Conservation (phyloP, 1,284 basidiomycete species). For the Ceratobasidium papillatum region DNA sequence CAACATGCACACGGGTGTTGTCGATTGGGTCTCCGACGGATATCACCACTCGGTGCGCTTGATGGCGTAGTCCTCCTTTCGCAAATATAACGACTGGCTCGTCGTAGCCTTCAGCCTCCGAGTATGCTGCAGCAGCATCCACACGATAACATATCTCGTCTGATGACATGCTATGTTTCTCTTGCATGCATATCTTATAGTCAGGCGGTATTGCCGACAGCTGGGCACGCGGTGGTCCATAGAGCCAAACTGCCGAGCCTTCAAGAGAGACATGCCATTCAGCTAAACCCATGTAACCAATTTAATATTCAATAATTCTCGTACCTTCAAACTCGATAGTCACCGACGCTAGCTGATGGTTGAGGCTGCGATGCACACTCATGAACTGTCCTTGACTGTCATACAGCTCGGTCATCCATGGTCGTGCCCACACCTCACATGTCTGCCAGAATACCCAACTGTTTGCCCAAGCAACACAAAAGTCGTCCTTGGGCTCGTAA, state of each 20-base stretch:
- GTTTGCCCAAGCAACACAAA: slow-evolving; percentile 1
- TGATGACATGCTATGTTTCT: neutral
- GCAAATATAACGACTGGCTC: slow-evolving; percentile 20
- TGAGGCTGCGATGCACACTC: slow-evolving; percentile 8
- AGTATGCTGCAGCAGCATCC: neutral
- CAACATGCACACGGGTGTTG: neutral
- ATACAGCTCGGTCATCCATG: slow-evolving; percentile 4
- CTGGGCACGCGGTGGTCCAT: slow-evolving; percentile 11
- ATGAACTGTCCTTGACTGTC: neutral
- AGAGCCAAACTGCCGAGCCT: slow-evolving; percentile 21
- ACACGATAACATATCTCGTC: slow-evolving; percentile 3
- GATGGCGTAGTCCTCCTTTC: neutral
- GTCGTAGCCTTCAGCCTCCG: neutral
- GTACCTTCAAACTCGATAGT: slow-evolving; percentile 21
- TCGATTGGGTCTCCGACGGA: slow-evolving; percentile 6
- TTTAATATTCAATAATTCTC: neutral
- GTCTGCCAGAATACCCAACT: slow-evolving; percentile 12
- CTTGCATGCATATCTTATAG: slow-evolving; percentile 6
- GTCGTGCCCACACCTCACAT: neutral
- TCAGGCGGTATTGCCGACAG: neutral
- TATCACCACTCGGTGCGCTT: slow-evolving; percentile 15
- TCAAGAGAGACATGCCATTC: neutral
- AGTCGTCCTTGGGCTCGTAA: neutral
- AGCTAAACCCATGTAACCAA: neutral
- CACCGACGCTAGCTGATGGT: neutral